These are phyloP conservation scores for Boletellus deceptivus DNA, from an alignment of 1,284 basidiomycete genomes.

Conservation along the genomic window DNA sequence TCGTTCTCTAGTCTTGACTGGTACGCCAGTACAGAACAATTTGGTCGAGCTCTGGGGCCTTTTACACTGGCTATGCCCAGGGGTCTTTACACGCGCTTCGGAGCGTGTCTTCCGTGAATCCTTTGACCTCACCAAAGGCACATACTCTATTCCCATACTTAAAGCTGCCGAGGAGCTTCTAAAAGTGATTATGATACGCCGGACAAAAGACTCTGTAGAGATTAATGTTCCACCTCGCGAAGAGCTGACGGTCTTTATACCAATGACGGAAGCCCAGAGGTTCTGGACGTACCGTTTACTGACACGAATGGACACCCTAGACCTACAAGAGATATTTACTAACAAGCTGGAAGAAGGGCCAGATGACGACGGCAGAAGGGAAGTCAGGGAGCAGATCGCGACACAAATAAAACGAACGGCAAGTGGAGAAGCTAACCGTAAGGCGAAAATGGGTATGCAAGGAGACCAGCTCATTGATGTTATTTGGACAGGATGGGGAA, in stretches of 20 bases:
- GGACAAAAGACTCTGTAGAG: conserved; percentile 54
- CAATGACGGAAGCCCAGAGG: conserved; percentile 56
- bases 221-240: conserved; percentile 54
- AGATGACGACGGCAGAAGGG: conserved; percentile 36
- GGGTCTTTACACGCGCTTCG: conserved; percentile 49
- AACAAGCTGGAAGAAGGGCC: conserved; percentile 31
- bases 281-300: conserved; percentile 62
- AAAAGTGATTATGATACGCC: conserved; percentile 53
- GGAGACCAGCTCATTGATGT: neutral
- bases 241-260: conserved; percentile 55
- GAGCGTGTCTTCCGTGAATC: conserved; percentile 48
- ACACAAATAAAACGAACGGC: conserved; percentile 35
- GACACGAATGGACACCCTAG: conserved; percentile 48
- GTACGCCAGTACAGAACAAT: conserved; percentile 65
- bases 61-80: conserved; percentile 55
- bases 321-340: conserved; percentile 50
- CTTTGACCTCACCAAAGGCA: conserved; percentile 50
- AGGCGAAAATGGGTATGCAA: conserved; percentile 11
- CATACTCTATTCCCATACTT: conserved; percentile 50
- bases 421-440: conserved; percentile 34
- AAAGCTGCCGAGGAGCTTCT: conserved; percentile 48
- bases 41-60: conserved; percentile 57
- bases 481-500: conserved; percentile 43
- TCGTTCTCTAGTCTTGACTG: conserved; percentile 49
- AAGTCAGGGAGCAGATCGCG: conserved; percentile 42